Percentiles rank a stretch among this genome's conserved stretches.
phyloP scores from a whole-genome alignment of 1,139 yeast species.

The Trichomonascaceae sp. region DNA sequence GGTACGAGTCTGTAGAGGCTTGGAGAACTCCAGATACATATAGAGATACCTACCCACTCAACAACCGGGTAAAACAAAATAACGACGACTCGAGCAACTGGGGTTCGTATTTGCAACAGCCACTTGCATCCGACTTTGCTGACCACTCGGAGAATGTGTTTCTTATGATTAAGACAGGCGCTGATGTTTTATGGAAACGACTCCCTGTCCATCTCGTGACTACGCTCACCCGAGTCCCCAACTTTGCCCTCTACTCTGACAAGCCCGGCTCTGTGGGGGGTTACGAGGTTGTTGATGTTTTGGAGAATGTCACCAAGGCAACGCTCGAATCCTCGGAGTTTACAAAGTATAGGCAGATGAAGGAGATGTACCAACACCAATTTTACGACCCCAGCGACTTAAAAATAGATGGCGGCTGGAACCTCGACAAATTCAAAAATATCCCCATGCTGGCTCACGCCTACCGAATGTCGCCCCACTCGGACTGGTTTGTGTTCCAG shows the following conservation, averaged over 20 bases:
- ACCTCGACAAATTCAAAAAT: constrained; percentile 27
- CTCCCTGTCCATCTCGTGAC: constrained; percentile 26
- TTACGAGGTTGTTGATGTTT: constrained; percentile 22
- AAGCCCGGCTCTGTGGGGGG: constrained; percentile 22
- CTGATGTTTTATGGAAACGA: constrained; percentile 25
- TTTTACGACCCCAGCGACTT: constrained; percentile 13
- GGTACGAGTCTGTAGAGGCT: constrained; percentile 8
- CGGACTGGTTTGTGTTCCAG: constrained; percentile 27
- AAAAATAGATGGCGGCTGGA: constrained; percentile 21
- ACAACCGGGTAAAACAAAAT: not conserved
- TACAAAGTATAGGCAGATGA: constrained; percentile 18
- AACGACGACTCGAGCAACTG: constrained; percentile 6
- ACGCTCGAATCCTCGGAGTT: constrained; percentile 14
- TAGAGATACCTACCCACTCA: constrained; percentile 4
- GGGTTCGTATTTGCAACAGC: constrained; percentile 13
- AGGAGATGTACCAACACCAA: constrained; percentile 16
- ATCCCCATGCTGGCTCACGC: constrained; percentile 28
- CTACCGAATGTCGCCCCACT: constrained; percentile 17
- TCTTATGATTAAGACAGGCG: constrained; percentile 27
- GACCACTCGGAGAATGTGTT: constrained; percentile 16
- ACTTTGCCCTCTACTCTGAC: constrained; percentile 26
- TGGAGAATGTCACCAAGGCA: constrained; percentile 18
- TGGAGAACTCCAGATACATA: constrained; percentile 9
- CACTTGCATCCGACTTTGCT: constrained; percentile 17
- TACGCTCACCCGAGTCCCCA: constrained; percentile 22